Conservation (phyloP, 2,329 filamentous ascomycete genomes). For the Xylaria digitata region DNA sequence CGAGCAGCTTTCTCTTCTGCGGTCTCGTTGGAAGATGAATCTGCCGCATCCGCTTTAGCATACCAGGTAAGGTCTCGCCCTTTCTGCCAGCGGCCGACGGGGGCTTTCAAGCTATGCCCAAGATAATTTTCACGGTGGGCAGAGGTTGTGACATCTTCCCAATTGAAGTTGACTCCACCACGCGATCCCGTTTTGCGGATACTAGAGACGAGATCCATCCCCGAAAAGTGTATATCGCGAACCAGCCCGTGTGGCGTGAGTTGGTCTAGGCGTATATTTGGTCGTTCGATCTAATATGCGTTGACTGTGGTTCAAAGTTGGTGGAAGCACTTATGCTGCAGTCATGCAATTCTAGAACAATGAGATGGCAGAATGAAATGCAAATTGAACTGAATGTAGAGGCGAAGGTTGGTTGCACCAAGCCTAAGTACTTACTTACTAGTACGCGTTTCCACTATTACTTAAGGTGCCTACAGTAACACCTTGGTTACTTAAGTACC, state of each 20-base stretch:
- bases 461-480: too few relatives aligned
- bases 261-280: background rate
- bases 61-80: constrained; percentile 76
- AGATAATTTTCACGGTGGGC: constrained; percentile 89
- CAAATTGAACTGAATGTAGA: too few relatives aligned
- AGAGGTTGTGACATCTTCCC: constrained; percentile 91
- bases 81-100: constrained; percentile 92
- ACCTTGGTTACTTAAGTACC: too few relatives aligned
- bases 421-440: too few relatives aligned
- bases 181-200: constrained; percentile 92
- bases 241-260: background rate
- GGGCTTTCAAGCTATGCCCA: constrained; percentile 90
- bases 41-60: constrained; percentile 65
- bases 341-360: too few relatives aligned
- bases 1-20: constrained; percentile 68
- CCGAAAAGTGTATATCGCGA: background rate
- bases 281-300: background rate
- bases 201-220: constrained; percentile 92
- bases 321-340: background rate
- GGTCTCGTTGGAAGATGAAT: constrained; percentile 65
- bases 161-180: constrained; percentile 95
- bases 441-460: too few relatives aligned
- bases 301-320: too few relatives aligned
- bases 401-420: too few relatives aligned
- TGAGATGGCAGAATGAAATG: too few relatives aligned